Evolutionary conservation across 371 early-diverging fungal genomes (phyloP).

Genomic region (Gilbertella persicaria): DNA sequence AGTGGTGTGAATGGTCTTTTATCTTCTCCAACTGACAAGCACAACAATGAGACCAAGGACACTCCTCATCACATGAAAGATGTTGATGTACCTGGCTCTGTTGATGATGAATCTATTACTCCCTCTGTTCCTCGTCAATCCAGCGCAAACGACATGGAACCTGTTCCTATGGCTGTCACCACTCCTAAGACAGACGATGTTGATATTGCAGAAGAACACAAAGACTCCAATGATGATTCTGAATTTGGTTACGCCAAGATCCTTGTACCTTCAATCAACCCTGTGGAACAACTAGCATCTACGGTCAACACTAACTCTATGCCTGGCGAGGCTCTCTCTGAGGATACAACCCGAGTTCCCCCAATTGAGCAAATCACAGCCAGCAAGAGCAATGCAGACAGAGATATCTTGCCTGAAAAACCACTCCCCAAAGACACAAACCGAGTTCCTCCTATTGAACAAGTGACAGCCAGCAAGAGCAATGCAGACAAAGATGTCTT

Average conservation of each 20-base stretch:
- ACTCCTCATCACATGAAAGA: background rate
- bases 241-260: background rate
- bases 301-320: too few species aligned
- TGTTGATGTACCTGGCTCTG: background rate
- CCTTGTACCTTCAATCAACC: background rate
- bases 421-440: background rate
- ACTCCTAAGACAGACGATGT: background rate
- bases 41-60: background rate
- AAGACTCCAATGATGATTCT: background rate
- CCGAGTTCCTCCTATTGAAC: background rate
- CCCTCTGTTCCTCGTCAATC: background rate
- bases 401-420: too few species aligned
- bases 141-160: background rate
- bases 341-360: too few species aligned
- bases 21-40: background rate
- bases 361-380: too few species aligned
- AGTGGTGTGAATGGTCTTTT: background rate
- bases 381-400: too few species aligned
- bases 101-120: background rate
- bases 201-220: background rate
- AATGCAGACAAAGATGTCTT: background rate
- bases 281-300: background rate
- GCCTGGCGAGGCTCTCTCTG: too few species aligned
- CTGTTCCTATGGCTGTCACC: background rate
- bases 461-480: background rate